Base-by-base conservation (phyloP, 768 basidiomycete genomes). In the Wakefieldia striispora region DNA sequence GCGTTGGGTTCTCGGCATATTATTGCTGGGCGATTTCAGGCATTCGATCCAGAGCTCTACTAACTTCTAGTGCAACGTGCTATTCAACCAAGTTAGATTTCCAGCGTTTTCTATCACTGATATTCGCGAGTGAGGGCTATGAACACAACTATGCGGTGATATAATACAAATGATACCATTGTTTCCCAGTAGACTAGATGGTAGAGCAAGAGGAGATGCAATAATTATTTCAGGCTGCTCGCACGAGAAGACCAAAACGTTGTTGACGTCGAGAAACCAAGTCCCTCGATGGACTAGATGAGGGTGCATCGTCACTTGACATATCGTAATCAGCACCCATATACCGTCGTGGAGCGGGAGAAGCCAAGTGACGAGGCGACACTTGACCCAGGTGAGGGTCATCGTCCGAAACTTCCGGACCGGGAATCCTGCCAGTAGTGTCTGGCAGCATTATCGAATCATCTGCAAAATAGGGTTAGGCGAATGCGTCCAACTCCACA, bases 291-390 rank as follows among this genome's bases (percentile, higher is more conserved):
- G 81, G 81, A 51, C 81, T 82, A 21, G 68, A 67, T 14, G 71
- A 69, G 2, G 56, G 65, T 14, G 72, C 73, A 58, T 81, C 81
- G 57, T 82, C 81, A 58, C 77, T 77, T 4, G 71, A 68, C 1
- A 68, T 66, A 47, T 77, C 73, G 27, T 67, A 64, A 45, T 72
- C 64, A 17, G 49, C 53, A 27, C 45, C 58, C 52, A 68, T 62
- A 19, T 64, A 55, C 35, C 76, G 75, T 31, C 74, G 79, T 36
- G 77, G 65, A 19, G 72, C 75, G 6, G 86, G 84, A 8, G 86
- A 89, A 34, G 81, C 78, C 27, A 88, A 65, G 57, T 82, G 82
- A 51, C 78, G 77, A n/a, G 86, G 84, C 0, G 83, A 86, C 16
- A 86, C 82, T 63, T 86, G 83, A 0, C 84, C 84, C 23, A 80